phyloP scores from a whole-genome alignment of 257 asterid species.

The Coffea canephora region DNA sequence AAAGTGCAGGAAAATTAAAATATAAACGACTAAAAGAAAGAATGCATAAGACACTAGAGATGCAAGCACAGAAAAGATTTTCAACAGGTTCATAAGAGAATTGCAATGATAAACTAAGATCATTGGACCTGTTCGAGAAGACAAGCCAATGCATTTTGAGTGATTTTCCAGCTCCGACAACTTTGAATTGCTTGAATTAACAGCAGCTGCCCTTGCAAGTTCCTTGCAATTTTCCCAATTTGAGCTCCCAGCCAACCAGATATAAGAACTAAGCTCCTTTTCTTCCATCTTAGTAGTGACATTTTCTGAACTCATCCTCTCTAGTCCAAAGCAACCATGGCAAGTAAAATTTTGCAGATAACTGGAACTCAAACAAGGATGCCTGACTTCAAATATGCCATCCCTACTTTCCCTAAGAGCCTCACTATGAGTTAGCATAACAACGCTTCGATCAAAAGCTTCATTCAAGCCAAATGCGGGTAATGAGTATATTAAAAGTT shows the following conservation, averaged over 20 bases:
- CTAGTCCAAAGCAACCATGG: slow-evolving; percentile 46
- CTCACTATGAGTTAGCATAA: slow-evolving; percentile 57
- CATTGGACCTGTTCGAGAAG: slow-evolving; percentile 56
- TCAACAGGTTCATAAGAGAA: neutral
- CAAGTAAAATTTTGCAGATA: slow-evolving; percentile 64
- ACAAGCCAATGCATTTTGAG: slow-evolving; percentile 60
- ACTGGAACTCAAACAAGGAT: slow-evolving; percentile 69
- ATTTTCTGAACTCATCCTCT: slow-evolving; percentile 24
- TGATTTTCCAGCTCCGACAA: slow-evolving; percentile 24
- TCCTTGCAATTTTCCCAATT: slow-evolving; percentile 65
- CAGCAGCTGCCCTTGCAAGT: slow-evolving; percentile 63
- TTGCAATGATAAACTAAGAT: slow-evolving; percentile 3
- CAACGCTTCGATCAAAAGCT: slow-evolving; percentile 68
- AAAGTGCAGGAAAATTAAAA: neutral
- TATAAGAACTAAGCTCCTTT: slow-evolving; percentile 23
- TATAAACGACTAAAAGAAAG: neutral
- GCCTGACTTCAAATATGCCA: slow-evolving; percentile 55
- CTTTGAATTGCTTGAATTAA: slow-evolving; percentile 54
- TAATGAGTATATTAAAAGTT: slow-evolving; percentile 54
- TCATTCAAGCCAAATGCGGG: slow-evolving; percentile 77
- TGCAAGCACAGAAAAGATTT: neutral
- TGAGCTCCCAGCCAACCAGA: slow-evolving; percentile 58
- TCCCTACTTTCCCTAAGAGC: slow-evolving; percentile 34
- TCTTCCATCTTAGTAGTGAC: slow-evolving; percentile 15
- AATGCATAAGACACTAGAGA: neutral